phyloP scores from a whole-genome alignment of 2,329 filamentous ascomycete species.

The Claviceps digitariae region DNA sequence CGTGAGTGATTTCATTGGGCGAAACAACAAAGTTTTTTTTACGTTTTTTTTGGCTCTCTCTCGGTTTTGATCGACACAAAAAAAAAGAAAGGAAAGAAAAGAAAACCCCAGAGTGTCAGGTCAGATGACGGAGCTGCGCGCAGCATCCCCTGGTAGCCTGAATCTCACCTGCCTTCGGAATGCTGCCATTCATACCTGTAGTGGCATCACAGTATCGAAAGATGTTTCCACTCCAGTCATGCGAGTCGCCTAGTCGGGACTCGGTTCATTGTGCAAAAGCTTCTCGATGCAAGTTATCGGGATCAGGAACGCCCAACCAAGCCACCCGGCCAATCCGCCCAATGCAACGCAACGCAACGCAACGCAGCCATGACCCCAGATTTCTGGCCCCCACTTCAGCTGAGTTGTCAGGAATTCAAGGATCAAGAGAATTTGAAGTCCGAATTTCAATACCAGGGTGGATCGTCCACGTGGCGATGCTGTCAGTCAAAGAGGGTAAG shows the following conservation, averaged over 20 bases:
- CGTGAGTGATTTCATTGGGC: neutral
- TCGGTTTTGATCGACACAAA: neutral
- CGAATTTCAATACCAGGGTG: constrained; percentile 5
- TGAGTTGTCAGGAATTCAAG: neutral
- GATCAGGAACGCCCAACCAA: neutral
- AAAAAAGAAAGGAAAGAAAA: too few species aligned
- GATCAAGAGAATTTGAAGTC: neutral
- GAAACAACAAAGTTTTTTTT: too few species aligned
- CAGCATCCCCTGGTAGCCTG: neutral
- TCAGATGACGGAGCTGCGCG: neutral
- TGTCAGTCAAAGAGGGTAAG: neutral
- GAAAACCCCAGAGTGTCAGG: too few species aligned
- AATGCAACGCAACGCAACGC: neutral
- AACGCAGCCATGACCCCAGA: neutral
- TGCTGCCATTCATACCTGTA: neutral
- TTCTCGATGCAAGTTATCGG: neutral
- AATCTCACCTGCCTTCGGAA: neutral
- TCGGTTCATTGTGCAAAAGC: neutral
- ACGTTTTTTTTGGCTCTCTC: too few species aligned
- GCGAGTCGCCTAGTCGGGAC: neutral
- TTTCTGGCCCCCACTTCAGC: constrained; percentile 1
- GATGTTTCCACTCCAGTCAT: neutral
- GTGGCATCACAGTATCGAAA: neutral
- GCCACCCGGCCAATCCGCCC: neutral
- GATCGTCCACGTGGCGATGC: constrained; percentile 4